Evolutionary conservation across 73 alveolate genomes (phyloP), one percentile per base, ranked within the genome.

Genomic region (Paramecium octaurelia): DNA sequence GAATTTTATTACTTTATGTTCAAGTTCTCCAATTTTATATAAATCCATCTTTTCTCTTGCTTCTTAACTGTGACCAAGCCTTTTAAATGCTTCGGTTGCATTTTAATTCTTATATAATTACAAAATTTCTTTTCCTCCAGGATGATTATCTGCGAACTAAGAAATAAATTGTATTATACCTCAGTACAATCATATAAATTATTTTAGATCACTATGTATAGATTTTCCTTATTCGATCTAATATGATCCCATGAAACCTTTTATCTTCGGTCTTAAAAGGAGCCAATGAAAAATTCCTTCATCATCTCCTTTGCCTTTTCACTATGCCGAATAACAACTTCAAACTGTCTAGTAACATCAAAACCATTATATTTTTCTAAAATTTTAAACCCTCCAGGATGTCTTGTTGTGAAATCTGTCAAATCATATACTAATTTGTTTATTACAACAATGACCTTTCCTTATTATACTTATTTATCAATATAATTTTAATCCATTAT

Each of bases 301-400:
- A 73, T 73, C 60, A 73, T 73, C 21, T 73, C 87, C 6, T 73
- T 16, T 0, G 87, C 87, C 24, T 73, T 73, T 34, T 34, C 34
- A n/a, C 87, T 40, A 20, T 73, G 87, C 16, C 87, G 5, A 9
- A 73, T 23, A 1, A 36, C 23, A 27, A 64, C 84, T 73, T 73
- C 87, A 73, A 73, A 73, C 46, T 73, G 46, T 18, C 59, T 31
- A 16, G 60, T 73, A 12, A 20, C 87, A 73, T 73, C 87, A 36
- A 35, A 73, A 12, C 87, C 87, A 36, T 73, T 73, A 73, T 73
- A 73, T 73, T 73, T 73, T 73, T 73, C 87, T 43, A 73, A 73
- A 29, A 73, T 73, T 34, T 73, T 40, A 38, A 73, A 34, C 8
- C 87, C 87, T 35, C 87, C 87, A 4, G 87, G 87, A 73, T 73